phyloP scores from a whole-genome alignment of 208 protist genomes.

The Tritrichomonas musculus region DNA sequence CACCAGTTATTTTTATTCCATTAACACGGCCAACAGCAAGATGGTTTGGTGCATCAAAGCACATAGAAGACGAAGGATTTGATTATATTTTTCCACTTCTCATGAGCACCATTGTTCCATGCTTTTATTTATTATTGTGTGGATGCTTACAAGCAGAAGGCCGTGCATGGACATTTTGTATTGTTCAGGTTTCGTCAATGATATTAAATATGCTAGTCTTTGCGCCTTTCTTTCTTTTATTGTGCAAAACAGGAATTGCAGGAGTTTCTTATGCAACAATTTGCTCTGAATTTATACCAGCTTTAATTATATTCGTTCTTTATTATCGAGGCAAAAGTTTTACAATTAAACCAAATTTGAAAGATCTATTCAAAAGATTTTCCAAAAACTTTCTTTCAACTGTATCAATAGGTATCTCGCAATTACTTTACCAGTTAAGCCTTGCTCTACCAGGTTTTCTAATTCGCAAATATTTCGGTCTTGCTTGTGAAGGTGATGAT shows the following conservation, averaged over 20 bases:
- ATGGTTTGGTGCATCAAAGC: background rate
- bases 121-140: background rate
- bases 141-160: background rate
- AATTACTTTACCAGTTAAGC: background rate
- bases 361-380: background rate
- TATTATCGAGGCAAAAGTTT: background rate
- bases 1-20: background rate
- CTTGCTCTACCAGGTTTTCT: background rate
- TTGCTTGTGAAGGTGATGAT: too few relatives aligned
- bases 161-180: background rate
- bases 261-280: background rate
- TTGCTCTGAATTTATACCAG: background rate
- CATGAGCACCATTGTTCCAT: background rate
- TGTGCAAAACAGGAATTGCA: background rate
- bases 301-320: background rate
- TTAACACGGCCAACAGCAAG: background rate
- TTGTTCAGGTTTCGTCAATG: background rate
- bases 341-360: background rate
- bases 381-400: background rate
- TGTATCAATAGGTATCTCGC: background rate
- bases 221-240: background rate
- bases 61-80: background rate
- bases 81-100: background rate
- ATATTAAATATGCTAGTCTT: background rate
- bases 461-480: background rate